Evolutionary conservation across 2,329 filamentous ascomycete genomes (phyloP), one percentile per base, ranked within the genome.

Genomic region (Trichoderma citrinoviride): DNA sequence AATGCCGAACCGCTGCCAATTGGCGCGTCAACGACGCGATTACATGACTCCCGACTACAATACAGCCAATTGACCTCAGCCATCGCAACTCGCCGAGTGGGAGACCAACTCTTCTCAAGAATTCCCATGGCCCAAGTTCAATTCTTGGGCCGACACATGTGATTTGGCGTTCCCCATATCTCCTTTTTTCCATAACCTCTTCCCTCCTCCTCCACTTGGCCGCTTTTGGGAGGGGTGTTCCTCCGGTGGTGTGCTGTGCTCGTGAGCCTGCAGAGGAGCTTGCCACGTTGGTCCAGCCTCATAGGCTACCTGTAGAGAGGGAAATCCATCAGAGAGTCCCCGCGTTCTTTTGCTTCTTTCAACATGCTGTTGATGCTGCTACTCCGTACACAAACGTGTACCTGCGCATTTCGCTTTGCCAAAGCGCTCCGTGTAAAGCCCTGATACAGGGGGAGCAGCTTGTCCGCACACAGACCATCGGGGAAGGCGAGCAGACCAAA

Each of bases 201-300:
- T 37, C 10, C 33, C 33, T 37, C 33, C 33, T 37, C 47, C 52
- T 52, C 47, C 54, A 40, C 58, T 46, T 56, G 43, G 57, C 66
- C 64, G 6, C 25, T 61, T 50, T 56, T 41, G 27, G 58, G 44
- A 57, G 64, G 54, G 58, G 23, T 37, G 23, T 55, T 52, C 46
- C 41, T 19, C 29, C n/a, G 19, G 64, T 61, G 47, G 63, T 65
- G 44, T 63, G 58, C 64, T 65, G 44, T 63, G 58, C 64, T 65
- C 41, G 37, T 55, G 60, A 67, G 65, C 63, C 61, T 65, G 65
- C 67, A 72, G 68, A 67, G 67, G 70, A 70, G 62, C 70, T 52
- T 75, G 75, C 74, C 75, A 77, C 74, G 74, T 77, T 75, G 73
- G 74, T 72, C 52, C 47, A 65, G 66, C 66, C 63, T 69, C 64